Percentiles rank a stretch among this genome's conserved stretches.
Evolutionary conservation across 352 stramenopile species (phyloP).

Genomic region (Pythium oligandrum): DNA sequence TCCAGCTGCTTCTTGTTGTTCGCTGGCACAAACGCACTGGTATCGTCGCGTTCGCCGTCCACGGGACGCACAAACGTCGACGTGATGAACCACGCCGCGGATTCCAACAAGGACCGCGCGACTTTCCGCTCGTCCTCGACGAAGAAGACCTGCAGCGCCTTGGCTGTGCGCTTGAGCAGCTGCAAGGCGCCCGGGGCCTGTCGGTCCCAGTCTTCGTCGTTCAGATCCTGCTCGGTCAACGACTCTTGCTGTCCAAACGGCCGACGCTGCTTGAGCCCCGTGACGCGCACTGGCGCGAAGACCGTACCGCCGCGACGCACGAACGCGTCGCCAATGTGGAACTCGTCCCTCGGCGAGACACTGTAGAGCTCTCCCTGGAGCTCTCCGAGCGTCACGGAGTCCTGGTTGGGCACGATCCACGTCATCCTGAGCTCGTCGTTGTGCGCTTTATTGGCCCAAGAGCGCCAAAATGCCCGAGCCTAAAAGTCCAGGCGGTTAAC

Average conservation of each 20-base stretch:
- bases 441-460: no score
- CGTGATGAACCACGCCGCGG: constrained; percentile 10
- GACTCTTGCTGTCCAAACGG: constrained; percentile 59
- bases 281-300: constrained; percentile 49
- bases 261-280: constrained; percentile 38
- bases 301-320: constrained; percentile 51
- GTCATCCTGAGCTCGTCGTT: constrained; percentile 24
- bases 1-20: constrained; percentile 13
- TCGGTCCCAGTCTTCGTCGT: constrained; percentile 28
- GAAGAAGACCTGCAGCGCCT: constrained; percentile 33
- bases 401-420: constrained; percentile 54
- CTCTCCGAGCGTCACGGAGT: constrained; percentile 76
- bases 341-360: constrained; percentile 48
- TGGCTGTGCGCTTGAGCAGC: constrained; percentile 31
- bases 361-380: constrained; percentile 70
- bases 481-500: no score
- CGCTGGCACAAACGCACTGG: constrained; percentile 13
- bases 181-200: constrained; percentile 32
- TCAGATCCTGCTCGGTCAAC: constrained; percentile 36
- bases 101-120: constrained; percentile 27
- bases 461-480: constrained; percentile 1
- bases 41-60: constrained; percentile 23
- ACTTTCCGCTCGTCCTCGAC: constrained; percentile 60
- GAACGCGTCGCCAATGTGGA: constrained; percentile 60
- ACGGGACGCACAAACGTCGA: constrained; percentile 24